phyloP scores from a whole-genome alignment of 257 asterid genomes.

The Coffea eugenioides region DNA sequence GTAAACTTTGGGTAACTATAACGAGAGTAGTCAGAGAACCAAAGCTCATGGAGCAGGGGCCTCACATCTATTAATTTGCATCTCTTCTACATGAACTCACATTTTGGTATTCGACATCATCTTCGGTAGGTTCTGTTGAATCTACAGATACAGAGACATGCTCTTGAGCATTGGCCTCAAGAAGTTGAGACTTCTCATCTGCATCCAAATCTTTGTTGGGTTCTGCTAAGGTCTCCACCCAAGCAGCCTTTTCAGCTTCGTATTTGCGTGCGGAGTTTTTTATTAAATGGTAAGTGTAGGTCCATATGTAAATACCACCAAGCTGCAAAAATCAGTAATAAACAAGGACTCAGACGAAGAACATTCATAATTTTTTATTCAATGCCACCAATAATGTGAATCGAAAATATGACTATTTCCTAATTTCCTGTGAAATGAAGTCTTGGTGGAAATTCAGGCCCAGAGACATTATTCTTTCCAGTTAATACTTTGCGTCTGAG shows the following conservation, averaged over 20 bases:
- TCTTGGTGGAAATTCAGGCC: neutral
- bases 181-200: slow-evolving; percentile 45
- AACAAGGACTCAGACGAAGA: neutral
- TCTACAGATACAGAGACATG: slow-evolving; percentile 17
- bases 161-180: slow-evolving; percentile 29
- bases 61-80: neutral
- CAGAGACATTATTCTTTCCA: neutral
- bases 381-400: neutral
- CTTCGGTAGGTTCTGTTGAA: slow-evolving; percentile 9
- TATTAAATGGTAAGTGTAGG: slow-evolving; percentile 59
- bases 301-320: slow-evolving; percentile 85
- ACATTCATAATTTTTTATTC: neutral
- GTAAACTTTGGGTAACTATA: neutral
- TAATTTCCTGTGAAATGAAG: neutral
- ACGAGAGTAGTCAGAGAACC: neutral
- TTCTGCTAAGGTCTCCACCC: slow-evolving; percentile 29
- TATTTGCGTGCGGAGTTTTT: slow-evolving; percentile 42
- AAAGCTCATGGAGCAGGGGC: no score
- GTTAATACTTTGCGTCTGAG: neutral
- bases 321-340: slow-evolving; percentile 40
- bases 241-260: slow-evolving; percentile 31
- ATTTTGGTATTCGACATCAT: slow-evolving; percentile 8
- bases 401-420: neutral
- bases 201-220: slow-evolving; percentile 62
- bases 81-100: slow-evolving; percentile 27